phyloP scores from a whole-genome alignment of 108 stramenopile species.

The Pseudonitzschia multiseries region DNA sequence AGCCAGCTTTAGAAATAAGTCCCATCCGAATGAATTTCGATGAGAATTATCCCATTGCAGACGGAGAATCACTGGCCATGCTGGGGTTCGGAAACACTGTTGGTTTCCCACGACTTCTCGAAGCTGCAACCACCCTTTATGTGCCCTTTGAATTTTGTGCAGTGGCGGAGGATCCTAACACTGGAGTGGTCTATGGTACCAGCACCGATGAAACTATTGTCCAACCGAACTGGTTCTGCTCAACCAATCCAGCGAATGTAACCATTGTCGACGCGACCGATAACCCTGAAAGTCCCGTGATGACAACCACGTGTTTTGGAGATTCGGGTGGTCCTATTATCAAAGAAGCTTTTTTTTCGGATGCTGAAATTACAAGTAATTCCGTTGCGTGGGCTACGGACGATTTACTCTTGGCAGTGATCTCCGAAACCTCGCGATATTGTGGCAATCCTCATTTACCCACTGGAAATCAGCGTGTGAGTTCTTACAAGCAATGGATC shows the following conservation, averaged over 20 bases:
- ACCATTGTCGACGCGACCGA: too few species aligned
- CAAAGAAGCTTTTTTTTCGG: not conserved
- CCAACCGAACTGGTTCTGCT: constrained; percentile 22
- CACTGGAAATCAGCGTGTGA: constrained; percentile 5
- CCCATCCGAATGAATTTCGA: constrained; percentile 25
- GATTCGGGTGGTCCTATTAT: constrained; percentile 31
- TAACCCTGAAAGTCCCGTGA: not conserved
- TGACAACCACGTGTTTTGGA: constrained; percentile 13
- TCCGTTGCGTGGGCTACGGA: not conserved
- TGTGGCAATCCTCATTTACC: constrained; percentile 21
- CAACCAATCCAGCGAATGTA: constrained; percentile 6
- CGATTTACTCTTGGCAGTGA: constrained; percentile 31
- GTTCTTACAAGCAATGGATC: constrained; percentile 27
- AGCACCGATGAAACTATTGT: not conserved
- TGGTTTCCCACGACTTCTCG: constrained; percentile 6
- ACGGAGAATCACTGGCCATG: constrained; percentile 9
- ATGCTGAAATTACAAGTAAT: not conserved
- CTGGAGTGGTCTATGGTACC: constrained; percentile 6
- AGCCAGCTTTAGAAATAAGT: not conserved
- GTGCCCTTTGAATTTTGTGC: constrained; percentile 16
- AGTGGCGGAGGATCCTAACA: constrained; percentile 7
- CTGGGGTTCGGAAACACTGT: constrained; percentile 26
- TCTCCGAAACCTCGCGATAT: not conserved
- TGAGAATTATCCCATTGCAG: constrained; percentile 1
- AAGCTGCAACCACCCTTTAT: constrained; percentile 20